A percentile compares a stretch with the other conserved stretches of the same genome.
phyloP scores from a whole-genome alignment of 1,139 yeast species.

The Sugiyamaella novakii region DNA sequence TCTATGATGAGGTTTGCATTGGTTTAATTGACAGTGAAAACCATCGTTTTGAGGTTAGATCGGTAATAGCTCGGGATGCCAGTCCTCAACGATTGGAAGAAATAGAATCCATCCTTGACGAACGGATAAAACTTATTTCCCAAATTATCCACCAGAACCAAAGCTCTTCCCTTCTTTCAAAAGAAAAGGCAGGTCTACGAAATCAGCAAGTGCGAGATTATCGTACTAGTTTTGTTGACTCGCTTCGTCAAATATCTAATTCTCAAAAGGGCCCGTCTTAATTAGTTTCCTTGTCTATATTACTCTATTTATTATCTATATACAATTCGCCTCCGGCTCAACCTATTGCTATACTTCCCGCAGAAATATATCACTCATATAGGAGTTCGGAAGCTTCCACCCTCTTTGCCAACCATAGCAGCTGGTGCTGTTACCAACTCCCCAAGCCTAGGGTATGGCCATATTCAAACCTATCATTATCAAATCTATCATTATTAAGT shows the following conservation, averaged over 20 bases:
- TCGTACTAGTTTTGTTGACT: neutral
- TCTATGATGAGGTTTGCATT: slow-evolving; percentile 32
- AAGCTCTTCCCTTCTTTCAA: neutral
- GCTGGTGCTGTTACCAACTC: too few species aligned
- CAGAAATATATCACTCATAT: too few species aligned
- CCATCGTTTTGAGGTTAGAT: slow-evolving; percentile 28
- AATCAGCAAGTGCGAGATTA: slow-evolving; percentile 5
- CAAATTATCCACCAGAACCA: slow-evolving; percentile 7
- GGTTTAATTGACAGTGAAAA: slow-evolving; percentile 35
- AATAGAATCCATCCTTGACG: slow-evolving; percentile 22
- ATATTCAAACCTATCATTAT: too few species aligned
- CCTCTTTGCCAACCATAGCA: too few species aligned
- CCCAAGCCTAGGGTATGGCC: too few species aligned
- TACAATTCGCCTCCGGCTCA: too few species aligned
- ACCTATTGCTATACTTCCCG: too few species aligned
- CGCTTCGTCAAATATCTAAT: neutral
- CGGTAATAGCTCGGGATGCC: slow-evolving; percentile 31
- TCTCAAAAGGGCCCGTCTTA: neutral
- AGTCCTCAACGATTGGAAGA: slow-evolving; percentile 26
- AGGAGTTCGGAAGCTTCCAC: too few species aligned
- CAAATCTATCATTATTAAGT: too few species aligned
- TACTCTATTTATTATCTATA: too few species aligned
- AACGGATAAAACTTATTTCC: slow-evolving; percentile 13
- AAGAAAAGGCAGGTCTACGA: slow-evolving; percentile 13
- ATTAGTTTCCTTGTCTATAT: too few species aligned